Evolutionary conservation across 1,284 basidiomycete species (phyloP).

Genomic region (Cryptococcus sp.): DNA sequence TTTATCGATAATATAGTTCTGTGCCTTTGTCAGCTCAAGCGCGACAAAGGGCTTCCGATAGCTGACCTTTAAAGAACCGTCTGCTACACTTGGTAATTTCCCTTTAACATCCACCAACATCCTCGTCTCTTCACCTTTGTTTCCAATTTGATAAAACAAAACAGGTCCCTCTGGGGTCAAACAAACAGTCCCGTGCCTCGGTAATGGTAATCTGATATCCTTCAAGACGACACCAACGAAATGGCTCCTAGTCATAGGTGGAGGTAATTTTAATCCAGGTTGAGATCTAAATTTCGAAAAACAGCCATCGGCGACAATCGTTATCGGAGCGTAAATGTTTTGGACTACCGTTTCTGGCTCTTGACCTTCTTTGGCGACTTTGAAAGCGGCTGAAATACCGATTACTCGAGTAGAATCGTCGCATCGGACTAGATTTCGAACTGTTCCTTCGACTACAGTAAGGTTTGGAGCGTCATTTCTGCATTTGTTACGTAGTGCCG

Average conservation of each 20-base stretch:
- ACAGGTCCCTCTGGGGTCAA: conserved; percentile 73
- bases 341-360: conserved; percentile 19
- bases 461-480: conserved; percentile 38
- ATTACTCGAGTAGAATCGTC: conserved; percentile 57
- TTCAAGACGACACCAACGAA: conserved; percentile 78
- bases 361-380: conserved; percentile 10
- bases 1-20: conserved; percentile 66
- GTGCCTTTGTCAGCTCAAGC: conserved; percentile 13
- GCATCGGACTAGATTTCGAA: conserved; percentile 66
- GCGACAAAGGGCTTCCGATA: neutral
- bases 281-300: conserved; percentile 73
- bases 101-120: conserved; percentile 89
- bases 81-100: conserved; percentile 69
- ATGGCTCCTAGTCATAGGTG: conserved; percentile 62
- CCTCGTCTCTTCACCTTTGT: conserved; percentile 64
- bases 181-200: conserved; percentile 81
- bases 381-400: conserved; percentile 59
- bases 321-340: conserved; percentile 64
- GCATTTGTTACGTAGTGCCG: conserved; percentile 68
- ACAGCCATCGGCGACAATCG: conserved; percentile 90
- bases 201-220: conserved; percentile 69
- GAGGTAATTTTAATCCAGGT: conserved; percentile 38
- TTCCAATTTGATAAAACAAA: conserved; percentile 80
- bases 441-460: conserved; percentile 76
- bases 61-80: conserved; percentile 60